Evolutionary conservation across 345 rosid species (phyloP), one percentile per base, ranked within the genome.

Genomic region (Eutrema heterophyllum): DNA sequence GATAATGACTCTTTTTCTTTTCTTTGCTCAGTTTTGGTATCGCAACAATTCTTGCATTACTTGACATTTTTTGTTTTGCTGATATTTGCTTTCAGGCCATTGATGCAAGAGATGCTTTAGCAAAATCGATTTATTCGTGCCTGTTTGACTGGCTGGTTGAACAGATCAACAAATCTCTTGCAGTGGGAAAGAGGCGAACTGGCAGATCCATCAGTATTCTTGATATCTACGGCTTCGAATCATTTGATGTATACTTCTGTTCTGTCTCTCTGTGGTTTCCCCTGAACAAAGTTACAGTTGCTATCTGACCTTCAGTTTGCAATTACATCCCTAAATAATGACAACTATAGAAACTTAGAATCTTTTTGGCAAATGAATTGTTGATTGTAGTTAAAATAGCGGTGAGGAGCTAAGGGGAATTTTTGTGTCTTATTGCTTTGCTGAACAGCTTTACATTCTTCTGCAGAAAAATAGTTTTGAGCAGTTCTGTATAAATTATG

Each of bases 151-250:
- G 99, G 99, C 79, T 95, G 63, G 97, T 92, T 29, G 96, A 88
- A 77, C 97, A 92, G 84, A 87, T 95, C 68, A 95, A 95, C 82
- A 92, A 88, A 65, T 92, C 99, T 55, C 97, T 95, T 58, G 92
- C 93, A 27, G 97, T 88, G 74, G 97, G 99, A 71, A 95, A 95
- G 82, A 84, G 88, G 71, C 83, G 96, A 78, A 87, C 97, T 1
- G 97, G 99, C 66, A 85, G 99, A 88, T 89, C 97, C 73, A 95
- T 95, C 78, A 92, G 99, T 84, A 95, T 95, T 85, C 97, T 95
- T 74, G 99, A 95, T 81, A 95, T 95, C 57, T 95, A 95, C 74
- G 99, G 99, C 77, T 95, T 95, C 76, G 99, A 95, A 81, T 95
- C 99, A 14, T 95, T 95, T 87, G 88, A 90, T 77, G 99, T 95